Evolutionary conservation across 2,329 filamentous ascomycete species (phyloP).

Genomic region (Monosporascus cannonballus): DNA sequence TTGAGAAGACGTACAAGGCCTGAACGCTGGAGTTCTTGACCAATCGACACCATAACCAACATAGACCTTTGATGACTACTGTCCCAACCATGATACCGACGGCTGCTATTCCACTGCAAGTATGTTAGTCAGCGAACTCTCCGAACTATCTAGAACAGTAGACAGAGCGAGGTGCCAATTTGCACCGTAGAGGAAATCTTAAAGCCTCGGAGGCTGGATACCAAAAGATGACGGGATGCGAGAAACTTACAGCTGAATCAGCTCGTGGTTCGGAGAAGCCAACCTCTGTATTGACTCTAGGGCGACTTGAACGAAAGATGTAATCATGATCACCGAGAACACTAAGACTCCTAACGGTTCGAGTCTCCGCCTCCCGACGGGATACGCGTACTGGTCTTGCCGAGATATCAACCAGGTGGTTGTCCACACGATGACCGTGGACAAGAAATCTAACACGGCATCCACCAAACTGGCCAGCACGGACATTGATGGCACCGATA

Average conservation of each 20-base stretch:
- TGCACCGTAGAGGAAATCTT: neutral
- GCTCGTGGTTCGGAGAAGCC: conserved; percentile 50
- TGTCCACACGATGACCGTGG: conserved; percentile 73
- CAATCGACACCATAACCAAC: conserved; percentile 83
- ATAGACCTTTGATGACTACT: conserved; percentile 73
- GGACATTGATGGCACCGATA: conserved; percentile 75
- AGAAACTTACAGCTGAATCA: conserved; percentile 58
- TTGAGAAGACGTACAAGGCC: conserved; percentile 49
- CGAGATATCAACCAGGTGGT: conserved; percentile 70
- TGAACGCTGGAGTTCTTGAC: conserved; percentile 84
- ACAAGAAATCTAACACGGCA: conserved; percentile 73
- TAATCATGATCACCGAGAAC: conserved; percentile 83
- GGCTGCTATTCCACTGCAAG: conserved; percentile 51
- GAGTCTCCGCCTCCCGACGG: conserved; percentile 68
- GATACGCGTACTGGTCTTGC: conserved; percentile 69
- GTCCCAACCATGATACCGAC: conserved; percentile 77
- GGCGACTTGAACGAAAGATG: conserved; percentile 72
- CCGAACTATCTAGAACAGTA: too few relatives aligned
- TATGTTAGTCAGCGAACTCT: conserved; percentile 3
- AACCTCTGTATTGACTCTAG: conserved; percentile 64
- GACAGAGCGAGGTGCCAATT: neutral
- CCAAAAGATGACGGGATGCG: neutral
- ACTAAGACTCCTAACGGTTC: conserved; percentile 77
- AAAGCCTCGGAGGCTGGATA: neutral
- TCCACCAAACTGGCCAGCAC: conserved; percentile 76